Conservation (phyloP, 2,329 filamentous ascomycete species). For the Colletotrichum sp. region DNA sequence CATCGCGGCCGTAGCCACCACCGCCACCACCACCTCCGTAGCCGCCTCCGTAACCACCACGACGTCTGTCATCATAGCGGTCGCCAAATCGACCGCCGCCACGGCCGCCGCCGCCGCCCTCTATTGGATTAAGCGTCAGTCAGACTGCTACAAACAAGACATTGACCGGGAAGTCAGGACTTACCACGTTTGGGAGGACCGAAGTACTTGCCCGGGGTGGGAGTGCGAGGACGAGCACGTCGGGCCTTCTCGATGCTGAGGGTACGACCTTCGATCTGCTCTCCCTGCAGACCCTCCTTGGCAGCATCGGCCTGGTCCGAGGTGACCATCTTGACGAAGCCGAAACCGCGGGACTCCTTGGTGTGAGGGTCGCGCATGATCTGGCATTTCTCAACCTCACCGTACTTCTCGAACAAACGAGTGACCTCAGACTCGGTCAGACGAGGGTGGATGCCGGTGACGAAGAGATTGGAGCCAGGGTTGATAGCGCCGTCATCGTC, state of each 20-base stretch:
- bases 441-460: slow-evolving; percentile 95
- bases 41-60: slow-evolving; percentile 60
- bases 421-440: slow-evolving; percentile 89
- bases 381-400: slow-evolving; percentile 98
- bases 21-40: slow-evolving; percentile 44
- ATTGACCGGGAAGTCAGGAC: slow-evolving; percentile 37
- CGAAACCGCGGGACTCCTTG: slow-evolving; percentile 97
- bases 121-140: slow-evolving; percentile 8
- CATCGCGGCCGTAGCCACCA: slow-evolving; percentile 52
- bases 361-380: slow-evolving; percentile 99
- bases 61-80: slow-evolving; percentile 70
- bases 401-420: slow-evolving; percentile 97
- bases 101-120: slow-evolving; percentile 52
- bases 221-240: slow-evolving; percentile 90
- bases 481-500: slow-evolving; percentile 86
- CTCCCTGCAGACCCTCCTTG: slow-evolving; percentile 94
- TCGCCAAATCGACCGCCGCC: slow-evolving; percentile 55
- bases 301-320: slow-evolving; percentile 95
- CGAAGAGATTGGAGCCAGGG: slow-evolving; percentile 97
- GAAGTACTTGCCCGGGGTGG: slow-evolving; percentile 98
- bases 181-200: slow-evolving; percentile 96
- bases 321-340: slow-evolving; percentile 99
- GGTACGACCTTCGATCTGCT: slow-evolving; percentile 92
- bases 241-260: slow-evolving; percentile 99
- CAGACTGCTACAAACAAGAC: background rate